A percentile compares a stretch with the other conserved stretches of the same genome.
Conservation (phyloP, 129 eudicot genomes). For the Flaveria brownii region DNA sequence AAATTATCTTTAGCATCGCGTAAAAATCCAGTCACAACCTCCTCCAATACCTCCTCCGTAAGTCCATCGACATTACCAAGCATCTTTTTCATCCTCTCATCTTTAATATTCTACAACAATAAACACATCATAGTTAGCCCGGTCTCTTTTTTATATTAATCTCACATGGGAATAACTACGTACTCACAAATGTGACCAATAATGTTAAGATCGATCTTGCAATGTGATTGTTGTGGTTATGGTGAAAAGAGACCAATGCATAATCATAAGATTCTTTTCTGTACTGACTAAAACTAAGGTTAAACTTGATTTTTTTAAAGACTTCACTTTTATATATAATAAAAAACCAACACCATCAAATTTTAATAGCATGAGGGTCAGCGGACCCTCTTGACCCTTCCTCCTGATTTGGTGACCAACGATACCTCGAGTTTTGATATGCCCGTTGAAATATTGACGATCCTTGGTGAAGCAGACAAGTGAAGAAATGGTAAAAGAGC, state of each 20-base stretch:
- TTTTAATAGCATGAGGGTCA: too few relatives aligned
- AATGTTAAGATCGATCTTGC: too few relatives aligned
- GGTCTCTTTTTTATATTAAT: too few relatives aligned
- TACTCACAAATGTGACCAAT: too few relatives aligned
- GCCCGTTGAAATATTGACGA: conserved; percentile 27
- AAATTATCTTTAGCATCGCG: conserved; percentile 19
- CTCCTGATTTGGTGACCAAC: too few relatives aligned
- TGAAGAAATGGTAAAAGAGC: conserved; percentile 25
- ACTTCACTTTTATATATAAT: too few relatives aligned
- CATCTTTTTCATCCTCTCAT: conserved; percentile 17
- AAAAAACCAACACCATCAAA: too few relatives aligned
- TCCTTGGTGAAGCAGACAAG: conserved; percentile 28
- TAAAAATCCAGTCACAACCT: conserved; percentile 25
- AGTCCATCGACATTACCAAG: conserved; percentile 24
- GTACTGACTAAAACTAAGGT: too few relatives aligned
- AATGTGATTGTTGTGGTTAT: background rate
- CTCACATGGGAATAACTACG: too few relatives aligned
- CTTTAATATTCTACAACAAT: conserved; percentile 26
- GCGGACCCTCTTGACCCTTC: too few relatives aligned
- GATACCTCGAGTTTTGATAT: conserved; percentile 30
- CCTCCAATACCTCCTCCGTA: conserved; percentile 24
- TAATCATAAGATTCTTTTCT: too few relatives aligned
- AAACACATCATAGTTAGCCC: background rate
- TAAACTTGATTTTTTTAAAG: too few relatives aligned
- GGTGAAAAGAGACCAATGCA: background rate